These are phyloP conservation scores for Ananas comosus DNA, from an alignment of 176 grass and related monocot species.

Conservation along the genomic window DNA sequence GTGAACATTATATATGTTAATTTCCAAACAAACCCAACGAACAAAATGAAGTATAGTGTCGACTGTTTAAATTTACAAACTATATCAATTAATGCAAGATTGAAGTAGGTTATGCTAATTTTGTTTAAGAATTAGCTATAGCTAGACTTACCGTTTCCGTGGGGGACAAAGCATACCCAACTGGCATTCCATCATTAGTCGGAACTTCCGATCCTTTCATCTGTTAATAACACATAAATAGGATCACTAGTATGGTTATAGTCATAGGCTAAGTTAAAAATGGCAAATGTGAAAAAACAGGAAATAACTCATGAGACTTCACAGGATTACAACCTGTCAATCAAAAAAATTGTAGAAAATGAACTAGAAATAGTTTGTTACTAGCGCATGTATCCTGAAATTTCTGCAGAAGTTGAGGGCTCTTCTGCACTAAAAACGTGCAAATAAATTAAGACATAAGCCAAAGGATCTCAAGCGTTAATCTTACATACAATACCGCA, in stretches of 20 bases:
- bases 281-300: neutral
- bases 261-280: neutral
- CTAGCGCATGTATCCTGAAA: neutral
- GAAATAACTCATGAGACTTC: neutral
- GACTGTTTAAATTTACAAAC: too few species aligned
- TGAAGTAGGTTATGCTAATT: too few species aligned
- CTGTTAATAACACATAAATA: constrained; percentile 17
- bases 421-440: neutral
- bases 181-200: constrained; percentile 62
- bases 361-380: neutral
- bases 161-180: constrained; percentile 62
- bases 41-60: too few species aligned
- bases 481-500: neutral
- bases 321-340: neutral
- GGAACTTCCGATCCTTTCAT: constrained; percentile 72
- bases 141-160: constrained; percentile 49
- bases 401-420: neutral
- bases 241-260: neutral
- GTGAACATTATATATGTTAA: neutral
- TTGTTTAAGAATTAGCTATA: neutral
- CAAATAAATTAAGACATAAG: neutral
- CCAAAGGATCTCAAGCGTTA: neutral
- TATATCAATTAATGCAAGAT: too few species aligned
- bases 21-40: neutral
- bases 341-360: neutral